Evolutionary conservation across 257 asterid species (phyloP).

Genomic region (Apocynum venetum): DNA sequence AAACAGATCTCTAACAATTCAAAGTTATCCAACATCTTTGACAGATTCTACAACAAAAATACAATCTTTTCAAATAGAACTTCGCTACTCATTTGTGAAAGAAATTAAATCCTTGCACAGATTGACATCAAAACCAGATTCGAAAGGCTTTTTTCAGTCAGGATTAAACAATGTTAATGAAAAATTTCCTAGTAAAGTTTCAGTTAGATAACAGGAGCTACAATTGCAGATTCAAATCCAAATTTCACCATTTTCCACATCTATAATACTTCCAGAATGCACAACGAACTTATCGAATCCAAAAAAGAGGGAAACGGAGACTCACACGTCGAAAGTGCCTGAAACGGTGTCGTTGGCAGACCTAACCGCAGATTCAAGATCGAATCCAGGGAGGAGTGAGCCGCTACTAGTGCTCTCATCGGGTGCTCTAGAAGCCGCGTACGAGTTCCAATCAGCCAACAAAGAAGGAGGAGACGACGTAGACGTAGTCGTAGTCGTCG

Average conservation of each 20-base stretch:
- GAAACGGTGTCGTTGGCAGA: conserved; percentile 89
- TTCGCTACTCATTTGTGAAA: neutral
- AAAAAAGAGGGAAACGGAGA: conserved; percentile 4
- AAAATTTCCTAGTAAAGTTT: neutral
- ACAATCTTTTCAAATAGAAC: neutral
- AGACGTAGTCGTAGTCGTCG: conserved; percentile 26
- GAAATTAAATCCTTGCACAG: neutral
- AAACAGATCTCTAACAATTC: no score
- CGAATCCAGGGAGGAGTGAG: conserved; percentile 58
- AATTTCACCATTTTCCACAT: neutral
- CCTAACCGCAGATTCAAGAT: conserved; percentile 77
- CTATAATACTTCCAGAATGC: neutral
- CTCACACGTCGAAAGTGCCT: conserved; percentile 78
- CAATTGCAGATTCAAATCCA: neutral
- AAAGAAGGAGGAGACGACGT: conserved; percentile 51
- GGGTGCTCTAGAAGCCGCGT: conserved; percentile 58
- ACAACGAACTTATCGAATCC: neutral
- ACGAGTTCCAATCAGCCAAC: conserved; percentile 79
- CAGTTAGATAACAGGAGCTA: neutral
- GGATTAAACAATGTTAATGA: neutral
- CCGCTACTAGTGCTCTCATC: conserved; percentile 42
- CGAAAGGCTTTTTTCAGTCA: neutral
- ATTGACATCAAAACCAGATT: neutral
- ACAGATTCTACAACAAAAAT: neutral
- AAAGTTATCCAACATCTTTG: neutral